These are phyloP conservation scores for Acanthamoeba culbertsoni DNA, from an alignment of 208 protist genomes.

Conservation along the genomic window DNA sequence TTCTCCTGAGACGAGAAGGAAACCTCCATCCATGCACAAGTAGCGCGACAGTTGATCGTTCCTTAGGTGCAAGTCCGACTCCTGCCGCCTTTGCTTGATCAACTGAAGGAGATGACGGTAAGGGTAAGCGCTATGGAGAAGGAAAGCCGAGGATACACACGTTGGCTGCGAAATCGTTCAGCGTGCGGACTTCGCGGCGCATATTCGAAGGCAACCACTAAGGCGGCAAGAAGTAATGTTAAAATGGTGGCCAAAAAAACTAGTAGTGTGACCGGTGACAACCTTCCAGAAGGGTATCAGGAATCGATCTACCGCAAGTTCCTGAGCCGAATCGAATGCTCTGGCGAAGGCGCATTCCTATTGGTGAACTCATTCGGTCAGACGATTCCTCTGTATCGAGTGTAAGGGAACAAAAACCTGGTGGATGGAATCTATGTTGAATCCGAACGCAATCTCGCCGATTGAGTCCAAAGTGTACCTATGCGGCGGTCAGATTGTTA, in stretches of 20 bases:
- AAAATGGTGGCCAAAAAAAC: neutral
- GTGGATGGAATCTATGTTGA: conserved; percentile 24
- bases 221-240: neutral
- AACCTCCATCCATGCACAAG: conserved; percentile 16
- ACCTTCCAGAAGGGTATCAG: conserved; percentile 5
- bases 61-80: neutral
- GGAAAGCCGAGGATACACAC: too few species aligned
- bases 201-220: neutral
- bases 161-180: neutral
- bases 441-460: conserved; percentile 26
- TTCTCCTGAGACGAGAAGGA: too few species aligned
- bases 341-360: neutral
- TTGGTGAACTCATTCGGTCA: neutral
- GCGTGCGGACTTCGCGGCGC: neutral
- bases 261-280: neutral
- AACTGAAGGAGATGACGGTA: too few species aligned
- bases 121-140: too few species aligned
- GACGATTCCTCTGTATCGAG: neutral
- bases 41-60: neutral
- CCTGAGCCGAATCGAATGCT: neutral
- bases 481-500: neutral
- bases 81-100: neutral
- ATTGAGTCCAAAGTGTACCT: conserved; percentile 45
- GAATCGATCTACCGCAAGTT: neutral
- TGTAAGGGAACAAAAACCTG: neutral